These are phyloP conservation scores for Asterella californica DNA, from an alignment of 225 moss, liverwort and hornwort genomes.

Conservation along the genomic window DNA sequence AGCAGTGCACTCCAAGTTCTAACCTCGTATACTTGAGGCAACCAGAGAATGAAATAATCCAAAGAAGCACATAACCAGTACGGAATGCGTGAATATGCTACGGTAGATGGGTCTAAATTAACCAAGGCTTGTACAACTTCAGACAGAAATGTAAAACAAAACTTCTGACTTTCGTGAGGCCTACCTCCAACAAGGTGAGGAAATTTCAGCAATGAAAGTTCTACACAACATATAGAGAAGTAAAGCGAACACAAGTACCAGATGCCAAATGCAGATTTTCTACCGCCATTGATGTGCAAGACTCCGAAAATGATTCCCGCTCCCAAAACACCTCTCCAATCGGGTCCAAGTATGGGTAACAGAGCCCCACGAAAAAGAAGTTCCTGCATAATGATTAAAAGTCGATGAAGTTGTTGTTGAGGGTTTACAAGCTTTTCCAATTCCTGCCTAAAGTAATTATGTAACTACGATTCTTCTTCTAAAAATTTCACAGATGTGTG, in stretches of 20 bases:
- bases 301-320: slow-evolving; percentile 62
- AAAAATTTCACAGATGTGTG: too few species aligned
- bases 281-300: slow-evolving; percentile 61
- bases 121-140: neutral
- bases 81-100: too few species aligned
- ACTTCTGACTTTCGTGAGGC: neutral
- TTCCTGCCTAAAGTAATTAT: too few species aligned
- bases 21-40: too few species aligned
- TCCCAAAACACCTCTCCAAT: slow-evolving; percentile 68
- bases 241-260: slow-evolving; percentile 42
- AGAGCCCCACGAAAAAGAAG: slow-evolving; percentile 72
- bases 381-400: slow-evolving; percentile 34
- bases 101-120: too few species aligned
- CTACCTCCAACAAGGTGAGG: neutral
- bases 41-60: too few species aligned
- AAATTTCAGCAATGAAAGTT: neutral
- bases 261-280: slow-evolving; percentile 70
- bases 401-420: neutral
- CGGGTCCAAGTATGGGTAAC: slow-evolving; percentile 62
- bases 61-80: too few species aligned
- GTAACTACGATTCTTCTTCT: too few species aligned
- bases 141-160: neutral
- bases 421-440: neutral
- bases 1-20: too few species aligned
- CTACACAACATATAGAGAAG: neutral